Evolutionary conservation across 2,329 filamentous ascomycete species (phyloP), one percentile per base, ranked within the genome.

Genomic region (Arthrinium phaeospermum): DNA sequence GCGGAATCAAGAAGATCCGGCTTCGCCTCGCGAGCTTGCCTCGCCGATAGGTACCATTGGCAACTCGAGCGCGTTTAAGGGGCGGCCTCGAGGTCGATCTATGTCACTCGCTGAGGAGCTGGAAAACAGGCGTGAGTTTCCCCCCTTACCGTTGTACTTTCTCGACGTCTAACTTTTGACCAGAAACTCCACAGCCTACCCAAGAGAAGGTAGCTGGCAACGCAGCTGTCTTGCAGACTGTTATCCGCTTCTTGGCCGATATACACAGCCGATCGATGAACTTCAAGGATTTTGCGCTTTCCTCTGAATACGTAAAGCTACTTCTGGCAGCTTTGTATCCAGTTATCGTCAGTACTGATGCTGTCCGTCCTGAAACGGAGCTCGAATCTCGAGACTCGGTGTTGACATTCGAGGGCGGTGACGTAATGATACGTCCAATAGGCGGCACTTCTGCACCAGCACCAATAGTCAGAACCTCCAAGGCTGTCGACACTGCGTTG

Each of bases 311-410:
- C 81, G 85, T 96, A 1, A 91, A 96, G 73, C 87, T 94, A 67
- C 84, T 99, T 4, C 86, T 98, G 0, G 90, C 91, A 47, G 92
- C 94, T 16, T 85, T 98, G 2, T 99, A 96, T 79, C 95, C 96
- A 1, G 90, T 96, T 24, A 89, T 98, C 69, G 95, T 98, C 37
- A 96, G 94, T 76, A 92, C 94, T 16, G 94, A 98, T 81, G 88
- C 91, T 30, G 92, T 98, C 51, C 92, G 90, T 71, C 91, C 96
- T 0, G 93, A 96, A 77, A 93, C 91, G 0, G 96, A 99, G 81
- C 84, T 98, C n/a, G 91, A 94, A 77, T 95, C 94, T 22, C 89
- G 93, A 76, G 92, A 95, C 75, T 93, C 93, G 14, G 89, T 91
- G 1, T 87, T 98, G 72, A 96, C 91, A 0, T 97, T 98, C 76